Evolutionary conservation across 2,329 filamentous ascomycete genomes (phyloP), one percentile per base, ranked within the genome.

Genomic region (Hymenoscyphus linearis): DNA sequence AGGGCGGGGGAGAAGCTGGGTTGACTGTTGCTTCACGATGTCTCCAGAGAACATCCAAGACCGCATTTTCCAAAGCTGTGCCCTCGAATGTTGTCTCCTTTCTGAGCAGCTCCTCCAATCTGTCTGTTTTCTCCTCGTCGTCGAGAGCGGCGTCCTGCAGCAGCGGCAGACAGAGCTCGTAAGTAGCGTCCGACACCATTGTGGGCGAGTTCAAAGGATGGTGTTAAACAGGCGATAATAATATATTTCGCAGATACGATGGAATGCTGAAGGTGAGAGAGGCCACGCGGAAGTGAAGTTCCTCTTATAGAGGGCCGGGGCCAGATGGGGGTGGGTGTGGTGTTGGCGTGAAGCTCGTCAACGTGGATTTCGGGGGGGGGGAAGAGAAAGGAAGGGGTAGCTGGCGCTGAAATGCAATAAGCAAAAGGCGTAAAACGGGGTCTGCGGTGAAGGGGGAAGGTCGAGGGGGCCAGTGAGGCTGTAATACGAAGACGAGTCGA

Each of bases 91-190:
- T 83, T 7, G 91, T 92, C 76, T 93, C 86, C 68, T 86, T 87
- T 76, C 86, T 88, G 70, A 98, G 81, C 58, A 97, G 81, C 67
- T 92, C 89, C 77, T 97, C 93, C 58, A 97, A 81, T 76, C 85
- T 90, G 76, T 98, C 93, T 55, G 90, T 93, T 80, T 95, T 96
- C 72, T 97, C 93, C 76, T 99, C 95, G 66, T 98, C 95, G 70
- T 96, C 91, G 64, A 96, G 81, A 60, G 82, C 81, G 62, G 85
- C 78, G 76, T 97, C 88, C 78, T 95, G 87, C 66, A 99, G 84
- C 72, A 97, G 85, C 58, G 91, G 90, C 74, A 96, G 85, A 75
- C 92, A 96, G 71, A 95, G 84, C 70, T 97, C 92, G 79, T 96
- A 96, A 60, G 93, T 86, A 69, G 93, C 87, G 80, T 98, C 93